These are phyloP conservation scores for Trichoderma atroviride DNA, from an alignment of 2,329 filamentous ascomycete species.

Conservation along the genomic window DNA sequence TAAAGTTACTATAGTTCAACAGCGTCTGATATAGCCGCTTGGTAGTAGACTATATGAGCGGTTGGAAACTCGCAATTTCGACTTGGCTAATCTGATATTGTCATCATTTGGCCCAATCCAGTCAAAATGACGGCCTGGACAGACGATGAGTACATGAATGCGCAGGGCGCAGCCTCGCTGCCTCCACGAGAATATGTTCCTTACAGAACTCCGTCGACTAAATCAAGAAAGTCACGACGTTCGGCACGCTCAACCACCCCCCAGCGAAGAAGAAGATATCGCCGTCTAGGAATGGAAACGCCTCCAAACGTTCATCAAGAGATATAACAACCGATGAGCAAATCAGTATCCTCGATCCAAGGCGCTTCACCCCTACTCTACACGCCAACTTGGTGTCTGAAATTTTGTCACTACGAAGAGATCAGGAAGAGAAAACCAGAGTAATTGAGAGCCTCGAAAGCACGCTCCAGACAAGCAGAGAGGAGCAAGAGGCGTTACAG, in stretches of 20 bases:
- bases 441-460: conserved; percentile 84
- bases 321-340: conserved; percentile 68
- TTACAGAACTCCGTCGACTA: conserved; percentile 71
- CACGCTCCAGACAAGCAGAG: conserved; percentile 68
- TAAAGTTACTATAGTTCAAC: conserved; percentile 25
- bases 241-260: conserved; percentile 67
- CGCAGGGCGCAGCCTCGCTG: conserved; percentile 58
- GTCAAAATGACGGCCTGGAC: conserved; percentile 59
- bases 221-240: conserved; percentile 62
- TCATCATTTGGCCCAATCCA: not conserved
- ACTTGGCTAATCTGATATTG: not conserved
- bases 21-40: conserved; percentile 2
- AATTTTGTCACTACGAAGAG: conserved; percentile 82
- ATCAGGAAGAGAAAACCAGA: conserved; percentile 86
- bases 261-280: conserved; percentile 59
- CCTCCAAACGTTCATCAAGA: conserved; percentile 55
- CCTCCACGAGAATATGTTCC: conserved; percentile 73
- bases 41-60: not conserved
- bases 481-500: conserved; percentile 74
- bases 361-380: conserved; percentile 90
- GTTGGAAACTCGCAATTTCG: not conserved
- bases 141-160: conserved; percentile 62
- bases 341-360: conserved; percentile 78
- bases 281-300: conserved; percentile 52
- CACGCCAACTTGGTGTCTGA: conserved; percentile 95